phyloP scores from a whole-genome alignment of 306 rosid genomes.

The Medicago truncatula region DNA sequence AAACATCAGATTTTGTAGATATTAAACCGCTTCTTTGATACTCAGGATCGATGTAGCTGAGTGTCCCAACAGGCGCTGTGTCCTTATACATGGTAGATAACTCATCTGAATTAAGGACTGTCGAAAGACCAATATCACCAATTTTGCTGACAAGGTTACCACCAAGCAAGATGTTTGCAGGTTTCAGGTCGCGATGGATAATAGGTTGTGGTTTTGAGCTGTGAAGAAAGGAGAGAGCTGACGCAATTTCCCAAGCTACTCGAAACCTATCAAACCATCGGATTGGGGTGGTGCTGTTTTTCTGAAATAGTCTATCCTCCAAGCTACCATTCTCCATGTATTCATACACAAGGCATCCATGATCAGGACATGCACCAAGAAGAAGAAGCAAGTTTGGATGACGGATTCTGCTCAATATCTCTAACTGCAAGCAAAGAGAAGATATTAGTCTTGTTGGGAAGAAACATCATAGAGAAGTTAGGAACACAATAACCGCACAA shows the following conservation, averaged over 20 bases:
- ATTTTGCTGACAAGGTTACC: slow-evolving; percentile 85
- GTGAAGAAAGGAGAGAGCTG: slow-evolving; percentile 90
- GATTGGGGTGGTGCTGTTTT: slow-evolving; percentile 63
- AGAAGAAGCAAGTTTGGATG: slow-evolving; percentile 98
- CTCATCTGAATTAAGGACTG: slow-evolving; percentile 65
- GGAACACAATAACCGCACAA: too few relatives aligned
- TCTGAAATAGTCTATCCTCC: slow-evolving; percentile 76
- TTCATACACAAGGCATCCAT: slow-evolving; percentile 85
- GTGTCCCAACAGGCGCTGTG: slow-evolving; percentile 82
- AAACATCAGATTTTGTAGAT: slow-evolving; percentile 87
- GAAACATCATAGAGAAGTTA: too few relatives aligned
- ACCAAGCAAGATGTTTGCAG: slow-evolving; percentile 92
- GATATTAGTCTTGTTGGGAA: slow-evolving; percentile 25
- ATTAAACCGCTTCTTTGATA: slow-evolving; percentile 80
- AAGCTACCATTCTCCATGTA: slow-evolving; percentile 93
- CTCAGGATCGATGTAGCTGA: slow-evolving; percentile 95
- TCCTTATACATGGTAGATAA: slow-evolving; percentile 61
- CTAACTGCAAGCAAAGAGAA: slow-evolving; percentile 64
- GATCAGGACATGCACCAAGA: slow-evolving; percentile 88
- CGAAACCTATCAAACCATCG: slow-evolving; percentile 93
- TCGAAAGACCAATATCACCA: slow-evolving; percentile 92
- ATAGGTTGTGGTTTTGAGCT: slow-evolving; percentile 86
- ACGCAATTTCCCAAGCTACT: slow-evolving; percentile 96
- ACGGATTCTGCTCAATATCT: slow-evolving; percentile 79
- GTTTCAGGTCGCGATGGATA: slow-evolving; percentile 94